phyloP scores from a whole-genome alignment of 2,329 filamentous ascomycete genomes.

The Colletotrichum musae region DNA sequence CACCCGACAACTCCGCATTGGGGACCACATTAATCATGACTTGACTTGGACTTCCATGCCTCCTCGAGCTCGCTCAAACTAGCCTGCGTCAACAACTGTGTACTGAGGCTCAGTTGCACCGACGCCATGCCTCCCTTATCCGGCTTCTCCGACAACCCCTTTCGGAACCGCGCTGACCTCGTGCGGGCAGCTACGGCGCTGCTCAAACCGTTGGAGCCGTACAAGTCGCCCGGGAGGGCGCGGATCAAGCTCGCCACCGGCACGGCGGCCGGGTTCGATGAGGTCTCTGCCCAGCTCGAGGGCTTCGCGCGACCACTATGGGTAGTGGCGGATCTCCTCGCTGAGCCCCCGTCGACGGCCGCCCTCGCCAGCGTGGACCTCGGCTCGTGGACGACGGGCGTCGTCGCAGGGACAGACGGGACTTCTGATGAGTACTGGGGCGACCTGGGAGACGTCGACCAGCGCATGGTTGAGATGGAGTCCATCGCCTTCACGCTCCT shows the following conservation, averaged over 20 bases:
- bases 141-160: slow-evolving; percentile 53
- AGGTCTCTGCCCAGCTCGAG: slow-evolving; percentile 53
- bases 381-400: slow-evolving; percentile 43
- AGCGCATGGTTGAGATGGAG: slow-evolving; percentile 63
- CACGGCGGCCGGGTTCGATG: slow-evolving; percentile 52
- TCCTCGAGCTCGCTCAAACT: too few relatives aligned
- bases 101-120: too few relatives aligned
- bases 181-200: slow-evolving; percentile 46
- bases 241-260: slow-evolving; percentile 49
- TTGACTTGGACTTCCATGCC: too few relatives aligned
- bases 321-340: slow-evolving; percentile 50
- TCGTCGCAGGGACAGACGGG: slow-evolving; percentile 44
- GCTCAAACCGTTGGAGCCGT: slow-evolving; percentile 45
- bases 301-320: slow-evolving; percentile 52
- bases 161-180: slow-evolving; percentile 48
- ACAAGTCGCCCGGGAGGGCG: slow-evolving; percentile 48
- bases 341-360: slow-evolving; percentile 49
- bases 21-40: not conserved
- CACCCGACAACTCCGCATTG: slow-evolving; percentile 2
- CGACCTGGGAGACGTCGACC: slow-evolving; percentile 54
- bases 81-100: too few relatives aligned
- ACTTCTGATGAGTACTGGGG: slow-evolving; percentile 55
- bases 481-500: slow-evolving; percentile 60
- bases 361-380: slow-evolving; percentile 17
- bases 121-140: slow-evolving; percentile 45